A percentile compares a stretch with the other conserved stretches of the same genome.
phyloP scores from a whole-genome alignment of 768 basidiomycete genomes.

The Sistotremastrum suecicum region DNA sequence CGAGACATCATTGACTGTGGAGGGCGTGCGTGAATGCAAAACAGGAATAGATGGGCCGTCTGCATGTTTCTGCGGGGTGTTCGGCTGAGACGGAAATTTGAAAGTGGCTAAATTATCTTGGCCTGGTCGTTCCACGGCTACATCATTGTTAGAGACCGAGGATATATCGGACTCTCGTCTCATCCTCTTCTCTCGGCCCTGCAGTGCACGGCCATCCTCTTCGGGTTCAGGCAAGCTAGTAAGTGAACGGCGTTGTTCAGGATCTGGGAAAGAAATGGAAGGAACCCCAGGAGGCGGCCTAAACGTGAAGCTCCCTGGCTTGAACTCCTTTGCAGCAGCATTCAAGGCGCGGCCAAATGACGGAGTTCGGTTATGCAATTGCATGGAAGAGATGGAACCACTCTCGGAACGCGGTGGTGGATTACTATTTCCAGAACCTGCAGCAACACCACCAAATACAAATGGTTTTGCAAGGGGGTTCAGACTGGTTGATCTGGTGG shows the following conservation, averaged over 20 bases:
- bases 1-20: background rate
- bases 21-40: background rate
- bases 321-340: slow-evolving; percentile 68
- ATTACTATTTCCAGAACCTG: slow-evolving; percentile 12
- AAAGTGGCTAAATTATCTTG: slow-evolving; percentile 49
- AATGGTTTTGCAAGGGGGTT: slow-evolving; percentile 81
- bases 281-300: slow-evolving; percentile 54
- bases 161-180: slow-evolving; percentile 34
- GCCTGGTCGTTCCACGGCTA: slow-evolving; percentile 35
- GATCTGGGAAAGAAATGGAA: slow-evolving; percentile 29
- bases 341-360: slow-evolving; percentile 62
- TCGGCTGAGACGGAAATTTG: slow-evolving; percentile 49
- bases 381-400: background rate
- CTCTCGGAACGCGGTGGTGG: no score
- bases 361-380: slow-evolving; percentile 23
- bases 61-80: slow-evolving; percentile 27
- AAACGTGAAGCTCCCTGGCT: slow-evolving; percentile 66
- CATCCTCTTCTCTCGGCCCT: slow-evolving; percentile 74
- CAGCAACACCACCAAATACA: slow-evolving; percentile 45
- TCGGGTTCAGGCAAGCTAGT: slow-evolving; percentile 20
- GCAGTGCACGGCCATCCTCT: slow-evolving; percentile 25
- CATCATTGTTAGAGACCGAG: slow-evolving; percentile 20
- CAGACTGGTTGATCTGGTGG: slow-evolving; percentile 18
- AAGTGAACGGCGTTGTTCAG: slow-evolving; percentile 22
- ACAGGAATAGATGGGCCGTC: background rate